These are phyloP conservation scores for Azolla pinnata DNA, from an alignment of 75 land plant species.

Conservation along the genomic window DNA sequence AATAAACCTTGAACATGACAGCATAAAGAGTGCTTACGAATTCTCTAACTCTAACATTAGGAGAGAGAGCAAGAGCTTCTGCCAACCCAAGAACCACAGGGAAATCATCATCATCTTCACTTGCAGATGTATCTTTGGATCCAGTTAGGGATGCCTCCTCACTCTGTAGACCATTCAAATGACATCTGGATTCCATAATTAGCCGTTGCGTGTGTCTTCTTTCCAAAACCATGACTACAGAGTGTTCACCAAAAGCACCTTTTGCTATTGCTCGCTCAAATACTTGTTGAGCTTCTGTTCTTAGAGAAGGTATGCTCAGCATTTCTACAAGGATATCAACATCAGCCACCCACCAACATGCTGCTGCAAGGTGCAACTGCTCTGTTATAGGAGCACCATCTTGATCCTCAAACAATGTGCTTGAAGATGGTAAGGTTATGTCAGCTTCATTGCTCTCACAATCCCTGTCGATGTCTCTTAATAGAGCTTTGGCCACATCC, in stretches of 20 bases:
- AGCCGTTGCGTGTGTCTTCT: slow-evolving; percentile 57
- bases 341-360: slow-evolving; percentile 60
- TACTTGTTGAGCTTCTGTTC: slow-evolving; percentile 68
- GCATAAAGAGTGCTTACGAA: slow-evolving; percentile 80
- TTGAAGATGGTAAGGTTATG: slow-evolving; percentile 19
- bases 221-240: slow-evolving; percentile 73
- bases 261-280: slow-evolving; percentile 78
- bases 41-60: slow-evolving; percentile 48
- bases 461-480: slow-evolving; percentile 74
- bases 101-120: slow-evolving; percentile 64
- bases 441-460: slow-evolving; percentile 37
- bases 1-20: slow-evolving; percentile 71
- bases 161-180: slow-evolving; percentile 27
- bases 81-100: slow-evolving; percentile 64
- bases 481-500: slow-evolving; percentile 65
- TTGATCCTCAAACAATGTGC: slow-evolving; percentile 26
- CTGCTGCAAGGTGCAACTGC: slow-evolving; percentile 27
- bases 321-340: slow-evolving; percentile 78
- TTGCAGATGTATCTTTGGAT: slow-evolving; percentile 16
- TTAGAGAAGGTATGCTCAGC: slow-evolving; percentile 60
- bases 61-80: slow-evolving; percentile 64
- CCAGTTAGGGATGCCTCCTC: slow-evolving; percentile 17
- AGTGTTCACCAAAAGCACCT: slow-evolving; percentile 59
- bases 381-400: slow-evolving; percentile 36
- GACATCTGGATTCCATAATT: slow-evolving; percentile 26